Evolutionary conservation across 495 filamentous ascomycete genomes (phyloP).

Genomic region (Neurospora sp.): DNA sequence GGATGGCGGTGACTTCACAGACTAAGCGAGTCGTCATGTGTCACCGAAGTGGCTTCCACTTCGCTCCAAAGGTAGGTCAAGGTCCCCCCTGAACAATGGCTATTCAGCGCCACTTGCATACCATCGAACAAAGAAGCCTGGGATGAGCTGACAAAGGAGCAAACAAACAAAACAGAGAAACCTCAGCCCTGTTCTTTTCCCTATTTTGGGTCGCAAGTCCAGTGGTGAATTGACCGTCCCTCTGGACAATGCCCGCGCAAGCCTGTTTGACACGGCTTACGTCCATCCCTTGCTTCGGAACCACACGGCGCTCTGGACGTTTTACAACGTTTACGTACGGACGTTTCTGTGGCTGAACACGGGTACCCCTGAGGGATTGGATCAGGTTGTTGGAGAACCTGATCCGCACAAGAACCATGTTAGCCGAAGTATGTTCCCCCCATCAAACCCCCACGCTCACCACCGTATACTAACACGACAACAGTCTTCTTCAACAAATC

Average conservation of each 20-base stretch:
- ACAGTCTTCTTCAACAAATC: conserved; percentile 35
- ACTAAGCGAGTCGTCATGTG: conserved; percentile 31
- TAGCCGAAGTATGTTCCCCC: conserved; percentile 7
- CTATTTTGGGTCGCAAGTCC: conserved; percentile 19
- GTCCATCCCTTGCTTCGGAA: conserved; percentile 32
- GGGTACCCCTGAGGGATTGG: conserved; percentile 28
- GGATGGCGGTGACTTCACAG: conserved; percentile 28
- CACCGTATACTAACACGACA: not conserved
- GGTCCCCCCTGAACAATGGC: not conserved
- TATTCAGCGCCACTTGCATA: not conserved
- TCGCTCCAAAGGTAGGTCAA: conserved; percentile 22
- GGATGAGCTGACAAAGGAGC: not conserved
- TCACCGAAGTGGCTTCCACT: conserved; percentile 33
- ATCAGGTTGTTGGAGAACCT: conserved; percentile 22
- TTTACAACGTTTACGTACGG: conserved; percentile 31
- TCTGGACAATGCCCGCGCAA: conserved; percentile 31
- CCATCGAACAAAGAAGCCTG: not conserved
- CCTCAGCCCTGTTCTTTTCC: conserved; percentile 20
- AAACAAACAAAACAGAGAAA: conserved; percentile 9
- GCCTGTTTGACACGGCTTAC: conserved; percentile 39
- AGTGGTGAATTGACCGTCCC: conserved; percentile 22
- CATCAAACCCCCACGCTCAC: not conserved
- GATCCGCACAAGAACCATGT: conserved; percentile 9
- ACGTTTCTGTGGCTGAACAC: conserved; percentile 29
- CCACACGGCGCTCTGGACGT: conserved; percentile 28